These are phyloP conservation scores for Raffaelea albimanens DNA, from an alignment of 2,329 filamentous ascomycete species.

Conservation along the genomic window DNA sequence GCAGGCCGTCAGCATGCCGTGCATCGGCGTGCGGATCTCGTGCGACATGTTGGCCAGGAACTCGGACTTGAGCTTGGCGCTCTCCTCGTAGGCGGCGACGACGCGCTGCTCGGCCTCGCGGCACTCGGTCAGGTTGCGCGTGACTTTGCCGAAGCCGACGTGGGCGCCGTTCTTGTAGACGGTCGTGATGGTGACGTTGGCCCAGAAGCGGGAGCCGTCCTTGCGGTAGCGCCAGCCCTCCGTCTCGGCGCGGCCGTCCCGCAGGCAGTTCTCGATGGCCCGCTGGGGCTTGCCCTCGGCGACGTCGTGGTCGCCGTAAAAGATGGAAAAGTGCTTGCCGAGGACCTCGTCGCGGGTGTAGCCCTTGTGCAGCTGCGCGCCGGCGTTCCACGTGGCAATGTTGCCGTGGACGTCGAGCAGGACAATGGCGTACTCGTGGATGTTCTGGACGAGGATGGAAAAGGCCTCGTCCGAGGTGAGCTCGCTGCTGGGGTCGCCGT, in stretches of 20 bases:
- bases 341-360: conserved; percentile 45
- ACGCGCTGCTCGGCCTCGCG: conserved; percentile 44
- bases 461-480: conserved; percentile 33
- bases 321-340: conserved; percentile 47
- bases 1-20: conserved; percentile 51
- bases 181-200: conserved; percentile 49
- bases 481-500: neutral
- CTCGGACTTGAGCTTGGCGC: conserved; percentile 52
- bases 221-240: conserved; percentile 51
- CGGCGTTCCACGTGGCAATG: conserved; percentile 48
- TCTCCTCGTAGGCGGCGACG: conserved; percentile 49
- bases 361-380: conserved; percentile 45
- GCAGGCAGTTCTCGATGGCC: conserved; percentile 41
- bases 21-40: conserved; percentile 56
- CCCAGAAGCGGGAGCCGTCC: conserved; percentile 50
- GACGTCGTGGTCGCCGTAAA: conserved; percentile 44
- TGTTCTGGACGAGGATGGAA: conserved; percentile 50
- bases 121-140: conserved; percentile 46
- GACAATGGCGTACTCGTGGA: conserved; percentile 56
- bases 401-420: conserved; percentile 47
- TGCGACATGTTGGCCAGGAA: conserved; percentile 57
- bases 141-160: conserved; percentile 50
- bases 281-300: conserved; percentile 36
- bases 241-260: conserved; percentile 46
- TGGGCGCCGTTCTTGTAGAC: conserved; percentile 42